Conservation (phyloP, 1,284 basidiomycete genomes). For the Stygiomarasmius scandens region DNA sequence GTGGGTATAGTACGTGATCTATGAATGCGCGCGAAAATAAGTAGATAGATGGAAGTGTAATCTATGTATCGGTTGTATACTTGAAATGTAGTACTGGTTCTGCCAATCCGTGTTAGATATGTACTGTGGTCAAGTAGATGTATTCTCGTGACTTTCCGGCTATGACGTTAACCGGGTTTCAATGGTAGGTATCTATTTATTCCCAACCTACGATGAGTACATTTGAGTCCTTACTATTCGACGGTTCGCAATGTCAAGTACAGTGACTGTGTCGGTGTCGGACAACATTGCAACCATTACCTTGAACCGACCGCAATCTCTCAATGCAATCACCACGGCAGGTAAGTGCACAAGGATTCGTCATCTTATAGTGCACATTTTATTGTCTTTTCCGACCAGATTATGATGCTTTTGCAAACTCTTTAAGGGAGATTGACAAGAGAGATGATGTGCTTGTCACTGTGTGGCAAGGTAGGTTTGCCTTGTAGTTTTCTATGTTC, state of each 20-base stretch:
- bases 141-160: too few relatives aligned
- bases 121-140: too few relatives aligned
- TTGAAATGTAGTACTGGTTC: too few relatives aligned
- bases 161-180: too few relatives aligned
- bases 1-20: slow-evolving; percentile 39
- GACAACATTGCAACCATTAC: slow-evolving; percentile 70
- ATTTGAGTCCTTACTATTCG: too few relatives aligned
- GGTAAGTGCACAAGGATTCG: slow-evolving; percentile 47
- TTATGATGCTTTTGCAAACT: slow-evolving; percentile 61
- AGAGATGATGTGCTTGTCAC: slow-evolving; percentile 66
- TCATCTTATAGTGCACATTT: too few relatives aligned
- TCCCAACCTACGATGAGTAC: too few relatives aligned
- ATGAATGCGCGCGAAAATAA: too few relatives aligned
- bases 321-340: slow-evolving; percentile 63
- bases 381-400: slow-evolving; percentile 44
- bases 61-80: too few relatives aligned
- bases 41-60: too few relatives aligned
- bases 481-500: not conserved
- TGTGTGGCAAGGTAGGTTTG: slow-evolving; percentile 61
- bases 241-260: slow-evolving; percentile 25
- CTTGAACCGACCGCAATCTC: slow-evolving; percentile 56
- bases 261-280: slow-evolving; percentile 50
- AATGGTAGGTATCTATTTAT: too few relatives aligned
- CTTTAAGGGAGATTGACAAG: slow-evolving; percentile 58
- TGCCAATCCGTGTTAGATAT: too few relatives aligned